Evolutionary conservation across 257 asterid genomes (phyloP), one percentile per base, ranked within the genome.

Genomic region (Rhazya stricta): DNA sequence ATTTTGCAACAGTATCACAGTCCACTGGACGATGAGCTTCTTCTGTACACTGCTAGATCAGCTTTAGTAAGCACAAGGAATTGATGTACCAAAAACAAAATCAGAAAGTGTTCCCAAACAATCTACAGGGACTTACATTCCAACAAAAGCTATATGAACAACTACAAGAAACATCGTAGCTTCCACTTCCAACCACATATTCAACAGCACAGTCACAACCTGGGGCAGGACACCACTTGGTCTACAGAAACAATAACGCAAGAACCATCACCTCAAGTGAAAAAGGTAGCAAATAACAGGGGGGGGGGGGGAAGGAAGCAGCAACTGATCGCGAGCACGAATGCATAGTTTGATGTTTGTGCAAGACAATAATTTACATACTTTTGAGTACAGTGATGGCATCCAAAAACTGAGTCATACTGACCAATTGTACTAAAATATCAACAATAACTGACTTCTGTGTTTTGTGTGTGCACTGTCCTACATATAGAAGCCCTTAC

Each of bases 11-110:
- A 53, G 97, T 95, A 68, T 82, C 96, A 69, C 99, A 95, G 83
- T 89, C 96, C 81, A 95, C 99, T 0, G 99, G 99, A 36, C 99
- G 92, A 83, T 95, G 99, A 71, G 99, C 99, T 84, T 95, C 99
- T 88, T 95, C 99, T 42, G 91, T 89, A 81, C 99, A 95, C 99
- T 95, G 88, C 71, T 71, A 76, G 46, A 74, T 75, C 78, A 86
- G 77, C 74, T 56, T 25, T 71, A 75, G 69, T 77, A 51, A 65
- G 69, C 67, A 60, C 54, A 54, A 79, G 67, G 56, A 72, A 58
- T 75, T 66, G 78, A 46, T 69, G 30, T 61, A 51, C 53, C 54
- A 79, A 57, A 16, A 72, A 70, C 43, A 70, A 74, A 27, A 54
- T 18, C 46, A 69, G 56, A 65, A 54, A n/a, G n/a, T 63, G n/a